These are phyloP conservation scores for Myriangium duriaei DNA, from an alignment of 2,329 filamentous ascomycete species.

Conservation along the genomic window DNA sequence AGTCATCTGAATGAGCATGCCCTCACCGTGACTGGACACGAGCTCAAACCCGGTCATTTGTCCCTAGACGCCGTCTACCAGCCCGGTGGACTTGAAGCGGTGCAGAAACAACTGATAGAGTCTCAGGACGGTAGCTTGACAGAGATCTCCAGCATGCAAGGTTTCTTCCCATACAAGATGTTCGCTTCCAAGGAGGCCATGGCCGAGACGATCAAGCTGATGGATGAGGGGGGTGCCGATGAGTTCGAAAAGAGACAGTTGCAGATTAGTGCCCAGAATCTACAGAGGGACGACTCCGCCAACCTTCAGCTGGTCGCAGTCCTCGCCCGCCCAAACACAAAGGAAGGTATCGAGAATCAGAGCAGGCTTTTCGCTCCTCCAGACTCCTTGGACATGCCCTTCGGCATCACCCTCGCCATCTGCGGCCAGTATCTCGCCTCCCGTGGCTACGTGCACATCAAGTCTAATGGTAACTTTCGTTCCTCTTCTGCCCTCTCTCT, in stretches of 20 bases:
- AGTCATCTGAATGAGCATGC: conserved; percentile 15
- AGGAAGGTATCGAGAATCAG: conserved; percentile 20
- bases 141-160: conserved; percentile 22
- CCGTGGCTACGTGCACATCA: conserved; percentile 23
- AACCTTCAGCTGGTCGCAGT: conserved; percentile 27
- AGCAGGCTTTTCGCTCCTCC: conserved; percentile 17
- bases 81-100: conserved; percentile 21
- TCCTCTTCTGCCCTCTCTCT: no score
- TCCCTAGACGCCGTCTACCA: conserved; percentile 21
- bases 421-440: conserved; percentile 21
- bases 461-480: conserved; percentile 14
- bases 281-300: conserved; percentile 24
- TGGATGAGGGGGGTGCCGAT: conserved; percentile 16
- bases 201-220: conserved; percentile 19
- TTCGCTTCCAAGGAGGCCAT: conserved; percentile 24
- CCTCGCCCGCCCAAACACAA: conserved; percentile 17
- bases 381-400: conserved; percentile 13
- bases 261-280: conserved; percentile 22
- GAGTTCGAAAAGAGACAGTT: conserved; percentile 26
- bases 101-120: conserved; percentile 22
- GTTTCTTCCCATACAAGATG: conserved; percentile 25
- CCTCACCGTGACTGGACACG: conserved; percentile 14
- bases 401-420: conserved; percentile 17
- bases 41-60: conserved; percentile 18
- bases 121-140: conserved; percentile 22